Conservation (phyloP, 805 yeast species). For the Pichia nanzhaoensis region DNA sequence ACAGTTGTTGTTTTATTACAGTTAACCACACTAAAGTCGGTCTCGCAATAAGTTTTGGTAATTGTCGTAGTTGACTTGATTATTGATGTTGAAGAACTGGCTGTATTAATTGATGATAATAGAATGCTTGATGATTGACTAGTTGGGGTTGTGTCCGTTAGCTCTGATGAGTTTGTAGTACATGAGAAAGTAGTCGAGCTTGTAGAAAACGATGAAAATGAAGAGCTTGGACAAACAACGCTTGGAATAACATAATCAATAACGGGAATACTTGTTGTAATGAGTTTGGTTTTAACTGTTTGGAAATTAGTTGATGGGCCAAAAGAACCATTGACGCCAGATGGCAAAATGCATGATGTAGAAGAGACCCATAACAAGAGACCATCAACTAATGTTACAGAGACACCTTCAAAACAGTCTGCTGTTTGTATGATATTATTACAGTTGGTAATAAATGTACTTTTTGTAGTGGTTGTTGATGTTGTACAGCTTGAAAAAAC, state of each 20-base stretch:
- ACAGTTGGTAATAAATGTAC: conserved; percentile 3
- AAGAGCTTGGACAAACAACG: conserved; percentile 5
- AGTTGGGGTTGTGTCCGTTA: no score
- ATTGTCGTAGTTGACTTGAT: not conserved
- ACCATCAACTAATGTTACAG: conserved; percentile 9
- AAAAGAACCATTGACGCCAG: conserved; percentile 10
- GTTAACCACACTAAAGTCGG: not conserved
- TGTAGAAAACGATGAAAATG: conserved; percentile 1
- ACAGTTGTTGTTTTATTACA: no score
- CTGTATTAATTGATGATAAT: not conserved
- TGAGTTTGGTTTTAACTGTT: not conserved
- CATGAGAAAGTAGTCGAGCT: no score
- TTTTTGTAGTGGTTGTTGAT: not conserved
- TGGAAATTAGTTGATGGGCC: conserved; percentile 4
- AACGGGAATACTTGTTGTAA: conserved; percentile 1
- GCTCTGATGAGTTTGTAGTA: no score
- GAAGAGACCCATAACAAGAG: conserved; percentile 8
- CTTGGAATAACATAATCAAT: conserved; percentile 7
- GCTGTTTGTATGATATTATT: not conserved
- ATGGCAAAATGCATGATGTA: conserved; percentile 6
- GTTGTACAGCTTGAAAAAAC: conserved; percentile 2
- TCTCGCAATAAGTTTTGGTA: conserved; percentile 1
- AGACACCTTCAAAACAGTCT: conserved; percentile 8
- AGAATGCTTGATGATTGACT: no score
- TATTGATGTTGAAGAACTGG: not conserved